Base-by-base conservation (phyloP, 805 yeast genomes). In the Yamadazyma sp. region DNA sequence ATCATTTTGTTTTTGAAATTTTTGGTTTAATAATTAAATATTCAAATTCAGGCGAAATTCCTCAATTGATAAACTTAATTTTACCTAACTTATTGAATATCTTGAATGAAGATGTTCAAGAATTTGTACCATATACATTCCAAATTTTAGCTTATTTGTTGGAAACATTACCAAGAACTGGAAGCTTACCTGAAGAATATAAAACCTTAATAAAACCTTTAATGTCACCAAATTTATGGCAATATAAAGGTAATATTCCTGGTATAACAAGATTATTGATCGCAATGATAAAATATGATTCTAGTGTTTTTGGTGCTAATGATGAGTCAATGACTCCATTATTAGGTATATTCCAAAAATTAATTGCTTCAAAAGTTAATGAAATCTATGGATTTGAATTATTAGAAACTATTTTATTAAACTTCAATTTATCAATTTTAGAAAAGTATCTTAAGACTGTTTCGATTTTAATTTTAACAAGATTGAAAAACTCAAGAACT, bases 331-430 rank as follows among this genome's bases (percentile, higher is more conserved):
- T 87, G 27, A 75, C 84, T 23, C 95, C 97, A 3, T 75, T 93
- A 20, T 66, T 93, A 26, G 99, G 99, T 25, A 95, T 93, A n/a
- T 94, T 86, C 69, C 98, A 94, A 63, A 87, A 89, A 56, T 68
- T 93, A 45, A 78, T 93, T 33, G 79, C 96, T 1, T 86, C 97
- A 0, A 84, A 82, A 46, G 73, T 78, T 11, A 82, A 87, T 49
- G 98, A 93, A 50, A 62, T 62, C 24, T 73, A 78, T 49, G 98
- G 97, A 2, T 83, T 93, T 58, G 98, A 93, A 38, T 64, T 93
- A 27, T 61, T 93, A 29, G 89, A 85, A 53, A 64, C 73, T 3
- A 80, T 93, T 31, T 57, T 91, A 27, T 50, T 76, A 27, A 60
- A 70, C 39, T 61, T 87, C 29, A 80, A 86, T 5, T 48, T 77